Evolutionary conservation across 2,329 filamentous ascomycete species (phyloP), one percentile per base, ranked within the genome.

Genomic region (Botryosphaeria agaves): DNA sequence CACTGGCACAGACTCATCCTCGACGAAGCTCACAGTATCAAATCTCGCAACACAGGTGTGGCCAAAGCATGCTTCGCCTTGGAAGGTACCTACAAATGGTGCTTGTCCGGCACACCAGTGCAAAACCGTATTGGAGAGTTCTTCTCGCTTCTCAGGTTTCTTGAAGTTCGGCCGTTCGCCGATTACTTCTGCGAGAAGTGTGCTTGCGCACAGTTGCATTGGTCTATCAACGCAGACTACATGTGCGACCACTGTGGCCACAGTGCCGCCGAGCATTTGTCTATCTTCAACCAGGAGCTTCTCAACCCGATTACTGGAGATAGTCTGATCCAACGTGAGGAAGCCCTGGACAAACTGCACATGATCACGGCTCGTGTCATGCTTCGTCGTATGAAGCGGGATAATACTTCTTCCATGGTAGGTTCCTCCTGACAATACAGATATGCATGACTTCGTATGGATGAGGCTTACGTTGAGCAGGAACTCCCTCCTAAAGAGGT

Each of bases 71-170:
- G 87, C 51, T 95, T 95, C 49, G 84, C 85, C 1, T 62, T 98
- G 25, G 76, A 84, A 36, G 80, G 79, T 12, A 73, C 69, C 12
- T 93, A 89, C 56, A 91, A 91, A 43, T 95, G 89, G 83, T 98
- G 89, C 49, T 63, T 98, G 35, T 89, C 81, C 11, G 89, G 89
- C 6, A 98, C 89, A 1, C 89, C 89, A 0, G 72, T 98, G 1
- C 89, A 98, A 52, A 98, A 95, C 47, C 78, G 87, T 31, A 95
- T 95, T 40, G 87, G 89, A 45, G 87, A 95, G 51, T 91, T 94
- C 52, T 94, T 95, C 56, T 95, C 87, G 1, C 62, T 95, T 14
- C 64, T 98, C 33, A 77, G 89, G 2, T 98, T 98, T 53, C 67
- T 98, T 18, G 79, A 93, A 49, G 66, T 94, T 20, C 67, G 69